Percentiles rank a stretch among this genome's conserved stretches.
These are phyloP conservation scores for Paecilomyces fulvus DNA, from an alignment of 2,329 filamentous ascomycete species.

Conservation along the genomic window DNA sequence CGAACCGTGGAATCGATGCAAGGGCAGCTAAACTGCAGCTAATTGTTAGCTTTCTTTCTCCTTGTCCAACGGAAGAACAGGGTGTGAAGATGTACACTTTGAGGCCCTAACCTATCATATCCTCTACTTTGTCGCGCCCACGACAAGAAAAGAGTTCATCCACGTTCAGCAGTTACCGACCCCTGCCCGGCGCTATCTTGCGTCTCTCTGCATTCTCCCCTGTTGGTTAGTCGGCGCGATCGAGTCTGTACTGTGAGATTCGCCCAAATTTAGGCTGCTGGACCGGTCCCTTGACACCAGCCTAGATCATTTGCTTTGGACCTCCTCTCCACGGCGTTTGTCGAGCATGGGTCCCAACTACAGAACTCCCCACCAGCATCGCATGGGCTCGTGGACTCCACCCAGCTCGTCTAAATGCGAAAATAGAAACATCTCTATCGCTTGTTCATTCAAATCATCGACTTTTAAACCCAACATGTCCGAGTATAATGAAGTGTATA, in stretches of 20 bases:
- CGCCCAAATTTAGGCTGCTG: conserved; percentile 8
- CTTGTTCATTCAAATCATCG: conserved; percentile 2
- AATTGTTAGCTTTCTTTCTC: background rate
- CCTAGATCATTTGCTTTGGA: conserved; percentile 7
- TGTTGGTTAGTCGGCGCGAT: background rate
- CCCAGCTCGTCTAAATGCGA: conserved; percentile 1
- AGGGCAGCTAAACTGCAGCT: background rate
- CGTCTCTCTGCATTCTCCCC: background rate
- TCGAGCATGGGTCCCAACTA: background rate
- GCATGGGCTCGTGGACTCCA: conserved; percentile 5
- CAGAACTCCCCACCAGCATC: conserved; percentile 5
- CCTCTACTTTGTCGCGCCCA: background rate
- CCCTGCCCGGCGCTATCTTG: background rate
- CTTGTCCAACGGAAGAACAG: background rate
- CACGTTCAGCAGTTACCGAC: background rate
- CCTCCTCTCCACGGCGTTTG: background rate
- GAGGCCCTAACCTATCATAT: background rate
- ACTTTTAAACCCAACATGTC: conserved; percentile 9
- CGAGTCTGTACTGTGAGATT: background rate
- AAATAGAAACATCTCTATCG: conserved; percentile 14
- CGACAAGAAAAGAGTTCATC: background rate
- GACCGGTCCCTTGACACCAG: conserved; percentile 1
- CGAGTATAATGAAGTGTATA: conserved; percentile 7
- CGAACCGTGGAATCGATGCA: background rate
- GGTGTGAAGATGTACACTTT: background rate